Conservation (phyloP, 2,329 filamentous ascomycete species). For the Colletotrichum coccodes region DNA sequence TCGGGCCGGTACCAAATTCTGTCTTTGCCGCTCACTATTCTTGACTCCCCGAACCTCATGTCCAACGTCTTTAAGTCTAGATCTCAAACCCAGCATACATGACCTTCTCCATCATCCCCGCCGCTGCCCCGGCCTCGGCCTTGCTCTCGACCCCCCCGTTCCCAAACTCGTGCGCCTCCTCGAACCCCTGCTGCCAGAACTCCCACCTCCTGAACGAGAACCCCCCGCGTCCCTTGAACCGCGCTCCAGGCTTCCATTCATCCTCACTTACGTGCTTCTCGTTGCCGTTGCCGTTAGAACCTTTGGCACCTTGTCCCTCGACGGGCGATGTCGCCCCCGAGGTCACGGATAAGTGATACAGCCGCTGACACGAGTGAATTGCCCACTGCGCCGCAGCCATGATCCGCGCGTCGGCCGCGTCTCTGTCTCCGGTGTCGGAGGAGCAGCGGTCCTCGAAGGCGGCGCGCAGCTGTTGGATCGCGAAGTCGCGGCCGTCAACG, state of each 20-base stretch:
- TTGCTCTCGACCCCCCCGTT: conserved; percentile 46
- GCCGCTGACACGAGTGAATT: conserved; percentile 19
- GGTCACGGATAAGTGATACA: conserved; percentile 29
- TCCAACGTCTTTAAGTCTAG: not conserved
- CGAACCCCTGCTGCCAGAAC: conserved; percentile 32
- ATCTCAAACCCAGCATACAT: conserved; percentile 27
- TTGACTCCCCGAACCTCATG: not conserved
- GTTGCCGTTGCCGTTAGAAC: not conserved
- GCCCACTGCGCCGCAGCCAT: conserved; percentile 30
- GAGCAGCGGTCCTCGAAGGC: conserved; percentile 31
- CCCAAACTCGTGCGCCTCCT: conserved; percentile 21
- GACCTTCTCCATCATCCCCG: conserved; percentile 45
- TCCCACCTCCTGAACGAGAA: conserved; percentile 29
- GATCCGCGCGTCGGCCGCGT: conserved; percentile 20
- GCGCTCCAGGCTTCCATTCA: conserved; percentile 9
- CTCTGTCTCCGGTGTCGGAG: conserved; percentile 2
- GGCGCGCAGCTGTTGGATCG: conserved; percentile 28
- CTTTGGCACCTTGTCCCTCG: not conserved
- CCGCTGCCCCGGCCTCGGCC: conserved; percentile 53
- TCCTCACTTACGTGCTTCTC: not conserved
- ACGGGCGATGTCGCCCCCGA: not conserved
- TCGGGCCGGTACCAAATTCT: no score
- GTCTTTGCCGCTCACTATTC: not conserved
- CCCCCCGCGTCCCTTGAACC: conserved; percentile 20
- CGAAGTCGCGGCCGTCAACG: conserved; percentile 28